Percentiles rank a stretch among this genome's conserved stretches.
These are phyloP conservation scores for Mycena alexandri DNA, from an alignment of 768 basidiomycete genomes.

Conservation along the genomic window DNA sequence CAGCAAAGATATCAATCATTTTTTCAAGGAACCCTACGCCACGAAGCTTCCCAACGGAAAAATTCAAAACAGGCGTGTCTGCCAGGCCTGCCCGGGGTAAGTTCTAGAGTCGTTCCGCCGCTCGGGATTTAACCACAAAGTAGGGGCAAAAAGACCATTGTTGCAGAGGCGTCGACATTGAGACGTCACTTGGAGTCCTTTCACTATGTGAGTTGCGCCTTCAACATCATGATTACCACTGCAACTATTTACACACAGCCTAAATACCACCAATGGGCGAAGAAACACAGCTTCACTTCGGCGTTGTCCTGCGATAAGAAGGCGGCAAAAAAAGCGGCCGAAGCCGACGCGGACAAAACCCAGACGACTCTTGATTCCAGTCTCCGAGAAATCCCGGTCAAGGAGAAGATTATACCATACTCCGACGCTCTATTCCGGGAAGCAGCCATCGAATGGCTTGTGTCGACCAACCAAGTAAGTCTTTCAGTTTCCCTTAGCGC, in stretches of 20 bases:
- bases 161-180: slow-evolving; percentile 29
- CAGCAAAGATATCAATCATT: too few species aligned
- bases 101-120: too few species aligned
- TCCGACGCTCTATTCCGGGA: slow-evolving; percentile 34
- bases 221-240: too few species aligned
- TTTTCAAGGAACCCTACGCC: too few species aligned
- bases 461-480: slow-evolving; percentile 51
- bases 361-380: not conserved
- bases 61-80: too few species aligned
- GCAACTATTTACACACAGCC: too few species aligned
- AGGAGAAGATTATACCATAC: slow-evolving; percentile 15
- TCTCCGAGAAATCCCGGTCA: not conserved
- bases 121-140: too few species aligned
- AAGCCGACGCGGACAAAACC: not conserved
- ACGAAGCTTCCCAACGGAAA: too few species aligned
- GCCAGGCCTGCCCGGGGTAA: too few species aligned
- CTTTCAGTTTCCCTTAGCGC: too few species aligned
- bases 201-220: slow-evolving; percentile 27
- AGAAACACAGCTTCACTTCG: not conserved
- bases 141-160: slow-evolving; percentile 22
- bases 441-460: slow-evolving; percentile 49
- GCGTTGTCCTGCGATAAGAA: slow-evolving; percentile 11
- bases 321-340: not conserved
- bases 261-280: not conserved
- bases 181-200: slow-evolving; percentile 32